Evolutionary conservation across 352 stramenopile genomes (phyloP).

Genomic region (Globisporangium heterothallicum): DNA sequence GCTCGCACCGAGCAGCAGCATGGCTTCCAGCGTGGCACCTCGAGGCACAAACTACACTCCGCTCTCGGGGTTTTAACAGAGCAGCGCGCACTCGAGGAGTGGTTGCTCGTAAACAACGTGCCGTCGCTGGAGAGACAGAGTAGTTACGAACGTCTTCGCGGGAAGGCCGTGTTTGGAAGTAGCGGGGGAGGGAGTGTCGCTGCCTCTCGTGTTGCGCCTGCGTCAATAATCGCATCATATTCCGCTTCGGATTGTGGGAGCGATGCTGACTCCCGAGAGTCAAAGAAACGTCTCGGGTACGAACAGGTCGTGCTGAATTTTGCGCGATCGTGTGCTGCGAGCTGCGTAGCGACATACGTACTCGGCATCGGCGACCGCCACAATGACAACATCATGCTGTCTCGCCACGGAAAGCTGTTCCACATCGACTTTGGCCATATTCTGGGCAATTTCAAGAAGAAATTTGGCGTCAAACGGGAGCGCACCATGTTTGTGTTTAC

Average conservation of each 20-base stretch:
- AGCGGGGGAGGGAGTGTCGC: neutral
- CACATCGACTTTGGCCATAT: constrained; percentile 96
- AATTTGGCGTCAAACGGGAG: constrained; percentile 89
- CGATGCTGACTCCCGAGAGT: neutral
- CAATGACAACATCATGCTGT: constrained; percentile 95
- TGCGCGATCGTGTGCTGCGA: constrained; percentile 81
- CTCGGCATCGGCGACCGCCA: constrained; percentile 90
- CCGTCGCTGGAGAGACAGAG: constrained; percentile 5
- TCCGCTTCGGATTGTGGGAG: neutral
- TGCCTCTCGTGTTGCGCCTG: neutral
- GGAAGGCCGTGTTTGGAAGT: neutral
- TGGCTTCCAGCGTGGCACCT: constrained; percentile 16
- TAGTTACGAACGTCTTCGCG: constrained; percentile 14
- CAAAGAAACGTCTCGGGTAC: constrained; percentile 11
- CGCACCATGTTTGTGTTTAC: constrained; percentile 89
- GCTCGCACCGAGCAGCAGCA: constrained; percentile 20
- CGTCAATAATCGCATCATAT: neutral
- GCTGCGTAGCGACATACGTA: constrained; percentile 91
- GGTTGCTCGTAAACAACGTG: constrained; percentile 17
- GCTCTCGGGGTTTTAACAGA: constrained; percentile 20
- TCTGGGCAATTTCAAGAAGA: constrained; percentile 92
- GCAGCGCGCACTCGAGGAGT: constrained; percentile 20
- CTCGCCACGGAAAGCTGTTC: constrained; percentile 89
- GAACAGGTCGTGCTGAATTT: constrained; percentile 74
- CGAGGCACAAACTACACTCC: constrained; percentile 24